Conservation (phyloP, 2,329 filamentous ascomycete species). For the Rhytidhysteron rufulum region DNA sequence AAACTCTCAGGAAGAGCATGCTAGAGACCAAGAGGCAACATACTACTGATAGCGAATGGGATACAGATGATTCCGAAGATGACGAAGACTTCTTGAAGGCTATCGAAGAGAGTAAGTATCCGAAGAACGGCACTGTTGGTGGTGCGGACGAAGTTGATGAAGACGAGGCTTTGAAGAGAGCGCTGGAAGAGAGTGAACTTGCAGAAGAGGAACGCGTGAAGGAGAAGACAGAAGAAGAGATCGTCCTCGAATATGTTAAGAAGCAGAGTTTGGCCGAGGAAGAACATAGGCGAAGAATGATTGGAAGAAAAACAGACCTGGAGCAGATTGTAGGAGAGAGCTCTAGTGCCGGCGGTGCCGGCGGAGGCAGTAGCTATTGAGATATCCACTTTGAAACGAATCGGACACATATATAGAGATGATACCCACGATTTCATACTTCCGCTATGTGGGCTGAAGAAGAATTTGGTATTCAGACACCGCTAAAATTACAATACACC, state of each 20-base stretch:
- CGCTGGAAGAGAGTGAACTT: conserved; percentile 22
- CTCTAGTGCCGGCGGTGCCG: conserved; percentile 2
- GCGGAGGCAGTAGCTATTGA: no score
- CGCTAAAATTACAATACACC: no score
- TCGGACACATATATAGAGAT: no score
- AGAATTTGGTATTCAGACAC: no score
- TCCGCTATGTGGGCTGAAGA: no score
- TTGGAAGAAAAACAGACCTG: conserved; percentile 5
- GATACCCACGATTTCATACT: no score
- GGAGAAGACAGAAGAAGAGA: conserved; percentile 62
- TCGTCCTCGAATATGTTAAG: conserved; percentile 72
- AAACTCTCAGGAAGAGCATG: conserved; percentile 42
- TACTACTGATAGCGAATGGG: conserved; percentile 19
- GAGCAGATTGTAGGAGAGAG: conserved; percentile 13
- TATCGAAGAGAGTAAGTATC: conserved; percentile 30
- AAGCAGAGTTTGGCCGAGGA: conserved; percentile 70
- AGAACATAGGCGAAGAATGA: conserved; percentile 15
- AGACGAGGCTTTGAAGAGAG: conserved; percentile 20
- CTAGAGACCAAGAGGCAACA: conserved; percentile 34
- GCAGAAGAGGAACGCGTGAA: conserved; percentile 38
- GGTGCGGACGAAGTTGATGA: conserved; percentile 9
- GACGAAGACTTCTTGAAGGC: conserved; percentile 35
- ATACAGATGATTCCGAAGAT: conserved; percentile 18
- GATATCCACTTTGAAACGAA: no score
- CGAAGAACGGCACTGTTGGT: conserved; percentile 18